Conservation (phyloP, 2,329 filamentous ascomycete genomes). For the Talaromyces rugulosus region DNA sequence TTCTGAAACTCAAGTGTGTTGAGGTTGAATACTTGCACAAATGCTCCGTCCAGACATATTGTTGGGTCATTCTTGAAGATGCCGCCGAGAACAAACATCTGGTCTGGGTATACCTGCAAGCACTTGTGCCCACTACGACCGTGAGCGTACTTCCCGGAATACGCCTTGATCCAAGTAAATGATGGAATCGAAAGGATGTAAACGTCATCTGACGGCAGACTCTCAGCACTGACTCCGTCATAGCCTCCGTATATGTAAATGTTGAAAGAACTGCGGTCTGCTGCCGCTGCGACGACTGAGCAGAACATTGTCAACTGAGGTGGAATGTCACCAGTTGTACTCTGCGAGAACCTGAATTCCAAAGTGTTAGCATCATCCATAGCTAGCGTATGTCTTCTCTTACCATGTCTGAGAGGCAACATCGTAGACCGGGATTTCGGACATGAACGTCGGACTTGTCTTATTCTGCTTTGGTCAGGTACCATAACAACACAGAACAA, state of each 20-base stretch:
- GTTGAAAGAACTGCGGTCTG: constrained; percentile 34
- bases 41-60: constrained; percentile 48
- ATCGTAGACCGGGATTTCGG: constrained; percentile 35
- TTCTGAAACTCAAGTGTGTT: constrained; percentile 29
- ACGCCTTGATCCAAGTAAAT: constrained; percentile 29
- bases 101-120: constrained; percentile 45
- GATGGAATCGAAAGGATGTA: constrained; percentile 32
- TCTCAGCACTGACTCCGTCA: constrained; percentile 16
- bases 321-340: constrained; percentile 35
- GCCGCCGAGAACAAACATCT: constrained; percentile 39
- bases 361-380: not conserved
- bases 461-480: constrained; percentile 12
- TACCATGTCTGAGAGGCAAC: constrained; percentile 25
- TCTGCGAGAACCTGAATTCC: constrained; percentile 35
- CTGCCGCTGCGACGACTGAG: constrained; percentile 35
- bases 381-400: not conserved
- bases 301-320: constrained; percentile 36
- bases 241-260: constrained; percentile 35
- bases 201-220: constrained; percentile 27
- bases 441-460: constrained; percentile 33
- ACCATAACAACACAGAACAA: not conserved
- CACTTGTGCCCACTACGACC: constrained; percentile 30
- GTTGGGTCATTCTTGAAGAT: constrained; percentile 13
- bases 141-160: constrained; percentile 15
- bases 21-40: constrained; percentile 49